Base-by-base conservation (phyloP, 2,329 filamentous ascomycete genomes). In the Sporothrix variecibatus region DNA sequence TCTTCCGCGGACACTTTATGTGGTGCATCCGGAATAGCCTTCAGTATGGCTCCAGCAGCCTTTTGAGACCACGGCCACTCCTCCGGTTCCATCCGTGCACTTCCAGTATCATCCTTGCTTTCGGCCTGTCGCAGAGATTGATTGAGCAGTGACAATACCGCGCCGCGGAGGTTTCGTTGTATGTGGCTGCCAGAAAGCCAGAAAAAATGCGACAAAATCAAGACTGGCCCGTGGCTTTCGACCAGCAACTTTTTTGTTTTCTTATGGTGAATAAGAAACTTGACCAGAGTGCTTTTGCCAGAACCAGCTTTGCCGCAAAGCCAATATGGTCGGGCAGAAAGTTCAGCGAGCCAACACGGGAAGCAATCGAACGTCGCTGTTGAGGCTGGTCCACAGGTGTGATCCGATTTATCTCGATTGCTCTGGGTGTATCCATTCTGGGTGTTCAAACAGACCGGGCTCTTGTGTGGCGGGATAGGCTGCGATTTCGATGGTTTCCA, bases 231-330 rank as follows among this genome's bases (percentile, higher is more conserved):
- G 49, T 70, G 49, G 11, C 17, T 12, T 34, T 31, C 28, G 17
- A 40, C 67, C 23, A 70, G 49, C 4, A 23, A 17, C 49, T 11
- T 28, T n/a, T 20, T 53, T 28, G 67, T 70, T 31, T 34, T 56
- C 49, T n/a, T 20, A 20, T 56, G 43, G 4, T 15, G 5, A 2
- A 40, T 9, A 23, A 70, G 31, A 20, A 70, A 70, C 17, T 70
- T 70, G 46, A 56, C 34, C 67, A 70, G 11, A 7, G 67, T 70
- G 67, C 67, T 70, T 51, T 70, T 70, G 3, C 67, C 67, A 1
- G 67, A 70, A 9, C 67, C 67, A 17, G 67, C 46, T 26, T 70
- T 70, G 4, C 67, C 67, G 12, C 17, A 56, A 3, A 70, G 20
- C 67, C 67, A 70, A 31, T 70, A 70, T 31, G 67, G 46, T 6